Evolutionary conservation across 257 asterid species (phyloP).

Genomic region (Perilla frutescens): DNA sequence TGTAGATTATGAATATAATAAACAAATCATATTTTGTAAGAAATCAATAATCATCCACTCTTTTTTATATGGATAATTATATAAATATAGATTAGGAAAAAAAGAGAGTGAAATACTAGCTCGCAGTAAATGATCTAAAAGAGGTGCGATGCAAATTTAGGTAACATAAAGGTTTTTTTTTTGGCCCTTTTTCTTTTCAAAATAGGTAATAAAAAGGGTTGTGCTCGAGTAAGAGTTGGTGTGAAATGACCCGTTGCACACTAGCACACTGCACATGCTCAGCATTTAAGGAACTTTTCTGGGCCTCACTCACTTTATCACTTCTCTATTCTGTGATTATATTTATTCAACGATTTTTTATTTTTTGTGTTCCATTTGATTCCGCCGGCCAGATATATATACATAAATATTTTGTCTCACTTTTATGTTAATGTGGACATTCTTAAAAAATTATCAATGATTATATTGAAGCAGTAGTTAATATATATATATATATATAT

Average conservation of each 20-base stretch:
- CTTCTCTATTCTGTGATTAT: constrained; percentile 15
- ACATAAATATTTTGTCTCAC: not conserved
- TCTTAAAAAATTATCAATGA: not conserved
- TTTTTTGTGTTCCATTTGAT: not conserved
- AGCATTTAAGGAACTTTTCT: constrained; percentile 37
- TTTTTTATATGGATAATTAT: too few species aligned
- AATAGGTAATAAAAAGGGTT: constrained; percentile 1
- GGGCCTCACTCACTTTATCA: constrained; percentile 24
- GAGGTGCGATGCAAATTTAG: too few species aligned
- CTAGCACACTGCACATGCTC: constrained; percentile 50
- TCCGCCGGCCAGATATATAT: not conserved
- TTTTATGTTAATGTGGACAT: not conserved
- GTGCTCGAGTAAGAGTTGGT: constrained; percentile 15
- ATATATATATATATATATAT: too few species aligned
- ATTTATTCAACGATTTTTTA: constrained; percentile 3
- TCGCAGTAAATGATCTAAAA: too few species aligned
- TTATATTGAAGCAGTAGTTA: too few species aligned
- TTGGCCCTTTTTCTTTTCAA: too few species aligned
- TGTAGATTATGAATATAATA: too few species aligned
- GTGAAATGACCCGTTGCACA: constrained; percentile 28
- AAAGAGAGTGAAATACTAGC: too few species aligned
- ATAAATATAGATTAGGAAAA: too few species aligned
- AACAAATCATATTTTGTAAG: too few species aligned
- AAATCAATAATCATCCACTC: too few species aligned
- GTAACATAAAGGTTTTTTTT: too few species aligned